Evolutionary conservation across 176 grass and related monocot genomes (phyloP).

Genomic region (Rhynchospora pubera): DNA sequence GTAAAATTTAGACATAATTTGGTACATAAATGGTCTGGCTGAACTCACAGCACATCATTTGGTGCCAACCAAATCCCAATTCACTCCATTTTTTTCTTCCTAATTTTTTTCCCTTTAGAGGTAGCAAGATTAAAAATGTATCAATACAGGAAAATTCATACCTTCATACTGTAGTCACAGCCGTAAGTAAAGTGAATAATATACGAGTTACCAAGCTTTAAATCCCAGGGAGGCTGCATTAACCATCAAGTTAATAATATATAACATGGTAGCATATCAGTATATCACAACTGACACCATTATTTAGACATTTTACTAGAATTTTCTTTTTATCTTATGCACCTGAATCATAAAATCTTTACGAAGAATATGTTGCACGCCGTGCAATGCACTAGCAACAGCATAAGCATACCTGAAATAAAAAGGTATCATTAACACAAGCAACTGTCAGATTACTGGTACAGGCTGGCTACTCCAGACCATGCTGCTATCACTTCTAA

Average conservation of each 20-base stretch:
- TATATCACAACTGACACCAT: constrained; percentile 1
- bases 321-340: constrained; percentile 3
- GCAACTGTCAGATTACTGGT: not conserved
- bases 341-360: constrained; percentile 99
- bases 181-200: constrained; percentile 97
- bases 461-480: not conserved
- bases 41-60: not conserved
- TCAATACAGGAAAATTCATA: constrained; percentile 16
- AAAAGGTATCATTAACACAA: not conserved
- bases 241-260: constrained; percentile 11
- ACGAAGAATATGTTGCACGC: constrained; percentile 80
- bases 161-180: constrained; percentile 86
- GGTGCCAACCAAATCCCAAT: not conserved
- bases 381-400: constrained; percentile 94
- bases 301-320: not conserved
- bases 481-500: not conserved
- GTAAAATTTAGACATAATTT: not conserved
- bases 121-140: not conserved
- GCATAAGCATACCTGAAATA: constrained; percentile 93
- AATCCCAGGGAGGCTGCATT: constrained; percentile 83
- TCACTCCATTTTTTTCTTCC: not conserved
- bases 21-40: not conserved
- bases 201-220: constrained; percentile 44
- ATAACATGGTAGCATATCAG: constrained; percentile 11
- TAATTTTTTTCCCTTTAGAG: not conserved